These are phyloP conservation scores for Phaeodactylum tricornutum DNA, from an alignment of 108 stramenopile species.

Conservation along the genomic window DNA sequence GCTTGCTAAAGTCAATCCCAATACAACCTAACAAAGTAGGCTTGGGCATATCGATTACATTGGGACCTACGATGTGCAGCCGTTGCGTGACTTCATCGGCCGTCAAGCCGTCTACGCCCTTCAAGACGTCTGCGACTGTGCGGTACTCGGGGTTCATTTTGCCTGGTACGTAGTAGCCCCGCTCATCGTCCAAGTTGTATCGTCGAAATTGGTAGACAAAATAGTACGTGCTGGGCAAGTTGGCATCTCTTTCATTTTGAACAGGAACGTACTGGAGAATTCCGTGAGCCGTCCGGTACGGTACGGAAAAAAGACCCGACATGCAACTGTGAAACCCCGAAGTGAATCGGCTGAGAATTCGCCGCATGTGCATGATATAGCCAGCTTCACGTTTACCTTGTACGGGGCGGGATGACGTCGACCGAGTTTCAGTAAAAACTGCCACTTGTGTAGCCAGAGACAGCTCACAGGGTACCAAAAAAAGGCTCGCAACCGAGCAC, in stretches of 20 bases:
- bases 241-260: conserved; percentile 12
- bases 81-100: conserved; percentile 23
- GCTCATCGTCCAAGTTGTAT: conserved; percentile 20
- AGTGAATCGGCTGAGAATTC: neutral
- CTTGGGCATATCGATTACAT: conserved; percentile 34
- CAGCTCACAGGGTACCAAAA: conserved; percentile 32
- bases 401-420: neutral
- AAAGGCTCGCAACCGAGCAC: conserved; percentile 22
- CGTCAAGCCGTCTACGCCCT: conserved; percentile 21
- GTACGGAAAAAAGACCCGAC: conserved; percentile 13
- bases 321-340: conserved; percentile 10
- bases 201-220: conserved; percentile 37
- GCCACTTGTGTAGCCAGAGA: conserved; percentile 36
- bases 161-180: neutral
- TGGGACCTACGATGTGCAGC: conserved; percentile 26
- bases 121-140: conserved; percentile 24
- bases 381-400: neutral
- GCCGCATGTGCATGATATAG: neutral
- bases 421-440: conserved; percentile 9
- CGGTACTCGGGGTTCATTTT: conserved; percentile 2
- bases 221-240: conserved; percentile 20
- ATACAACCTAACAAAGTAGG: conserved; percentile 28
- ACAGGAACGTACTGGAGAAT: conserved; percentile 18
- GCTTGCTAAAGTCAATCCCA: conserved; percentile 33
- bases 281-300: conserved; percentile 1